A percentile compares a stretch with the other conserved stretches of the same genome.
Evolutionary conservation across 78 protist species (phyloP).

Genomic region (Dictyostelium intermedium): DNA sequence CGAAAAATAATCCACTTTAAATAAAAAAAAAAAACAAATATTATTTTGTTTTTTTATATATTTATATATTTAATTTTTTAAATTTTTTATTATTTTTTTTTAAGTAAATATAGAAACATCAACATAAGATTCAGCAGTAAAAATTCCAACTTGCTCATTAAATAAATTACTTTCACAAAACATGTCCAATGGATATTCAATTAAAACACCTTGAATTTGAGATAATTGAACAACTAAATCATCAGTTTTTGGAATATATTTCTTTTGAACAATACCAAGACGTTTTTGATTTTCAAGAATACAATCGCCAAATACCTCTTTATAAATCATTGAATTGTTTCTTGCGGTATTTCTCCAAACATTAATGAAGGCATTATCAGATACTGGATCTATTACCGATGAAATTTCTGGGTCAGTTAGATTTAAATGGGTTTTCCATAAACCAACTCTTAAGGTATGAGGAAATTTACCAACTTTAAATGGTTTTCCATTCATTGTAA

Average conservation of each 20-base stretch:
- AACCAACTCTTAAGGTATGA: slow-evolving; percentile 22
- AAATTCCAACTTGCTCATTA: neutral
- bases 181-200: slow-evolving; percentile 45
- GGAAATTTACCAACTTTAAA: slow-evolving; percentile 21
- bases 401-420: neutral
- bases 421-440: slow-evolving; percentile 66
- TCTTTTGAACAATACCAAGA: neutral
- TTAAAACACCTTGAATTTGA: slow-evolving; percentile 19
- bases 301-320: slow-evolving; percentile 56
- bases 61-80: no score
- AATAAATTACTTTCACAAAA: slow-evolving; percentile 22
- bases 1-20: neutral
- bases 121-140: slow-evolving; percentile 55
- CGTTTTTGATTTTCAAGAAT: slow-evolving; percentile 50
- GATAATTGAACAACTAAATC: neutral
- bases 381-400: slow-evolving; percentile 43
- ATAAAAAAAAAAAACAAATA: neutral
- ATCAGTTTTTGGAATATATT: neutral
- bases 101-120: slow-evolving; percentile 26
- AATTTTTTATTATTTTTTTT: neutral
- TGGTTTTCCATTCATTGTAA: slow-evolving; percentile 56
- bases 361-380: slow-evolving; percentile 15
- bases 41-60: no score
- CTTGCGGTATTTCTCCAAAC: slow-evolving; percentile 33
- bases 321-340: slow-evolving; percentile 24